phyloP scores from a whole-genome alignment of 306 rosid species.

The Gillenia trifoliata region DNA sequence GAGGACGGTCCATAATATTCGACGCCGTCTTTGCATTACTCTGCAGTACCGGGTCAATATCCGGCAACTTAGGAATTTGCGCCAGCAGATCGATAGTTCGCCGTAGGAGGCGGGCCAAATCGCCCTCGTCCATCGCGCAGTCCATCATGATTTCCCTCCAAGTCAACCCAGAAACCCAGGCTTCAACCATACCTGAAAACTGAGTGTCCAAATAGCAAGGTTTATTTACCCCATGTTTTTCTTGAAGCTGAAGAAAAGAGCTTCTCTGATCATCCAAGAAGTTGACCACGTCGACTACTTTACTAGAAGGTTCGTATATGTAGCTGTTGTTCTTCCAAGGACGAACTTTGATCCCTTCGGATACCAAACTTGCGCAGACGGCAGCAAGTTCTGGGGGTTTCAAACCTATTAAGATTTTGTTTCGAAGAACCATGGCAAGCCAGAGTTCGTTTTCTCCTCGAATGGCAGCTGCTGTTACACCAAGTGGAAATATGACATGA shows the following conservation, averaged over 20 bases:
- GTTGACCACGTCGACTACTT: constrained; percentile 41
- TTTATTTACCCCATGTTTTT: constrained; percentile 66
- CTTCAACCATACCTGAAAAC: constrained; percentile 96
- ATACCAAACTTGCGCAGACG: constrained; percentile 72
- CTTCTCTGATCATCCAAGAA: constrained; percentile 63
- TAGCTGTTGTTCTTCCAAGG: constrained; percentile 74
- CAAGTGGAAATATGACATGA: constrained; percentile 70
- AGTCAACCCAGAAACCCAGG: constrained; percentile 96
- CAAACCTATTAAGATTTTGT: constrained; percentile 55
- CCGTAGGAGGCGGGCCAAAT: constrained; percentile 87
- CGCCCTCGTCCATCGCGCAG: constrained; percentile 98
- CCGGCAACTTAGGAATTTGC: constrained; percentile 90
- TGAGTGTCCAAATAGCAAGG: constrained; percentile 75
- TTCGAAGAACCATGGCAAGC: constrained; percentile 94
- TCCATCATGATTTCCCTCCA: constrained; percentile 99
- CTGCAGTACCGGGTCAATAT: constrained; percentile 67
- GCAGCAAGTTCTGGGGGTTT: constrained; percentile 90
- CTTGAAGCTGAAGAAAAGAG: constrained; percentile 54
- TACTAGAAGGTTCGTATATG: constrained; percentile 65
- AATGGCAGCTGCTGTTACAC: constrained; percentile 90
- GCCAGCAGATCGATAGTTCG: constrained; percentile 80
- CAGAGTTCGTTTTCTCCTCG: constrained; percentile 97
- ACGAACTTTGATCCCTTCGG: constrained; percentile 85
- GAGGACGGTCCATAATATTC: constrained; percentile 91
- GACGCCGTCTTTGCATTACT: constrained; percentile 71